Evolutionary conservation across 78 protist genomes (phyloP).

Genomic region (Dictyostelium citrinum): DNA sequence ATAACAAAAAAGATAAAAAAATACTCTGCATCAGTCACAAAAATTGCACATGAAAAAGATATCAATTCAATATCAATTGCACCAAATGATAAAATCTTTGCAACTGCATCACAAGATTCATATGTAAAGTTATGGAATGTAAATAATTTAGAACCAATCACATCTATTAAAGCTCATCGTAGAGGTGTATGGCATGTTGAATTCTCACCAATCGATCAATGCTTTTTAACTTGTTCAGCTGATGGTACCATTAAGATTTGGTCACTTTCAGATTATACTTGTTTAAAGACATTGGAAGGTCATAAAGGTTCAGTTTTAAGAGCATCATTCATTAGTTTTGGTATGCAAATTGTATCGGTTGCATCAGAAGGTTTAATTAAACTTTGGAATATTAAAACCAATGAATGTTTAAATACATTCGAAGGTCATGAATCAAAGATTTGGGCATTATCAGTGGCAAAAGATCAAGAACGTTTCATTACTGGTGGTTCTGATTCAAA

Average conservation of each 20-base stretch:
- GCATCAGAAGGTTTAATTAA: constrained; percentile 91
- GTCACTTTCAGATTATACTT: constrained; percentile 81
- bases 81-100: constrained; percentile 93
- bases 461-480: constrained; percentile 62
- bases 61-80: constrained; percentile 91
- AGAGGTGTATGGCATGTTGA: constrained; percentile 93
- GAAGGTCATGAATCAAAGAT: constrained; percentile 88
- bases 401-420: constrained; percentile 90
- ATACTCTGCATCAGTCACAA: not conserved
- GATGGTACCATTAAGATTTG: constrained; percentile 90
- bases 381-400: constrained; percentile 92
- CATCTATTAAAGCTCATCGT: constrained; percentile 87
- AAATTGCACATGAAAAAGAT: constrained; percentile 93
- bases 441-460: constrained; percentile 89
- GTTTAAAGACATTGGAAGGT: constrained; percentile 95
- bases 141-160: constrained; percentile 10
- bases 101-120: constrained; percentile 93
- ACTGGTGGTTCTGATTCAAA: constrained; percentile 91
- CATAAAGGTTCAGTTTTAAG: constrained; percentile 88
- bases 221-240: constrained; percentile 84
- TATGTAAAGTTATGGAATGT: constrained; percentile 85
- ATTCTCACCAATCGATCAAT: constrained; percentile 93
- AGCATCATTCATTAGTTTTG: constrained; percentile 77
- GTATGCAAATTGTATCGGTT: constrained; percentile 88
- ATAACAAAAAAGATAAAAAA: not conserved